Evolutionary conservation across 257 asterid species (phyloP), one percentile per base, ranked within the genome.

Genomic region (Rubia yunnanensis): DNA sequence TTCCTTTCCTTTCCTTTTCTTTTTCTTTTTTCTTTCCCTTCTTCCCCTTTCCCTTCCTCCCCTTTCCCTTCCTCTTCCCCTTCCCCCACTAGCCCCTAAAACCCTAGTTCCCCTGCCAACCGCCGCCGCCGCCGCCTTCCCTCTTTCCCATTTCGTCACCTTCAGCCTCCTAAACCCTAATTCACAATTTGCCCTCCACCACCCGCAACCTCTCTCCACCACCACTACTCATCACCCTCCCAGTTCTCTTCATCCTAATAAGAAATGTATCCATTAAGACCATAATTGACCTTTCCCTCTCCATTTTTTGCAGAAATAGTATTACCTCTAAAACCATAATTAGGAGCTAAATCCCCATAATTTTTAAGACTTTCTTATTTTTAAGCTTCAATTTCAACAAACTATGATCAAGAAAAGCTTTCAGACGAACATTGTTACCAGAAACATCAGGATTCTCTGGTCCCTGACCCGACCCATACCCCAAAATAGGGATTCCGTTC

Each of bases 381-480:
- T 85, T 86, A 54, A 86, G 88, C 84, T 85, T 87, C 78, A 86
- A 75, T 73, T 86, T 88, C 80, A 88, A 32, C 15, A 81, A 57
- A 79, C 73, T 88, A 75, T 85, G 95, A 77, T 91, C 96, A 28
- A 84, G 55, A n/a, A 74, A 65, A 10, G 89, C 48, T 27, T 83
- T 78, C 62, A 82, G 28, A 1, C 73, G 78, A 60, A 73, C 35
- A 38, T 74, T 87, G 34, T 78, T 81, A 68, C 68, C 61, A 1
- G 80, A 63, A 71, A n/a, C 58, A 1, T 26, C 70, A 20, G 3
- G 52, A 38, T 66, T 72, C 34, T 77, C 82, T 14, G 70, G 67
- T 44, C 80, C 83, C 8, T 54, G 82, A 23, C 18, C 79, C 17
- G 79, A 60, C 70, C 74, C 74, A 34, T 66, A 66, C 8, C 77